Evolutionary conservation across 2,329 filamentous ascomycete species (phyloP).

Genomic region (Cercospora zeina): DNA sequence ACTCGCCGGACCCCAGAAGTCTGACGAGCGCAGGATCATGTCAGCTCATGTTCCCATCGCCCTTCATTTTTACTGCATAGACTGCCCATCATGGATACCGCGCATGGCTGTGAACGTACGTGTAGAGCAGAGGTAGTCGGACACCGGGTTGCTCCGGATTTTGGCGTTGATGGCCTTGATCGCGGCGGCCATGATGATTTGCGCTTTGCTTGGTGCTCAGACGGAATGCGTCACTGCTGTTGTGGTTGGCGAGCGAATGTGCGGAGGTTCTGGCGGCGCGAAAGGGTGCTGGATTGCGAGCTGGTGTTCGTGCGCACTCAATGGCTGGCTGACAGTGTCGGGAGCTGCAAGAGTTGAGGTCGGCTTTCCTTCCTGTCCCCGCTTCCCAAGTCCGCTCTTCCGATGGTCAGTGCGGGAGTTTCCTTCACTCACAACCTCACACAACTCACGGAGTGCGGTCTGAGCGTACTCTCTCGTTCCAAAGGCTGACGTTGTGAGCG

Average conservation of each 20-base stretch:
- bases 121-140: conserved; percentile 56
- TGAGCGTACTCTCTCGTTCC: not conserved
- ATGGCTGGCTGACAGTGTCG: not conserved
- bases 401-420: conserved; percentile 9
- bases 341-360: conserved; percentile 4
- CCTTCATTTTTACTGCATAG: not conserved
- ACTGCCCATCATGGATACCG: not conserved
- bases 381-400: conserved; percentile 10
- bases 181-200: conserved; percentile 52
- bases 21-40: conserved; percentile 34
- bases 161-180: conserved; percentile 56
- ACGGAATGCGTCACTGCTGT: not conserved
- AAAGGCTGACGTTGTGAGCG: not conserved
- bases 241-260: not conserved
- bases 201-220: not conserved
- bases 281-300: not conserved
- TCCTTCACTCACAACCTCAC: not conserved
- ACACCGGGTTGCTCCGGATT: conserved; percentile 52
- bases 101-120: conserved; percentile 42
- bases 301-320: not conserved
- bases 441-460: not conserved
- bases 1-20: conserved; percentile 51
- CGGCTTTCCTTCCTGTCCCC: not conserved
- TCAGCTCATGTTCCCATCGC: not conserved
- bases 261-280: not conserved